phyloP scores from a whole-genome alignment of 1,284 basidiomycete genomes.

The Athelia psychrophila region DNA sequence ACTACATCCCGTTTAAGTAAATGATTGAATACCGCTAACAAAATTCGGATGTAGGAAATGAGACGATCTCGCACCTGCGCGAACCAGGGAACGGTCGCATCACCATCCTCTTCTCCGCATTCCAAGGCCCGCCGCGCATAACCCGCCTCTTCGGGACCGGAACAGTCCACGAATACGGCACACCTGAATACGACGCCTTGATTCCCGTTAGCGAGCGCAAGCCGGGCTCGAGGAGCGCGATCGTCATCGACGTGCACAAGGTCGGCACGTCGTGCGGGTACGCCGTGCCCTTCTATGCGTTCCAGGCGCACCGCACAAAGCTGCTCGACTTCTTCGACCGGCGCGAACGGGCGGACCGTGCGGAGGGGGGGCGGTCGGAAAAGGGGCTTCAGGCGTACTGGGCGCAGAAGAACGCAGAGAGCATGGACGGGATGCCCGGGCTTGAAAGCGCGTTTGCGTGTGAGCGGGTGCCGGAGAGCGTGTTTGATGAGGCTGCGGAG shows the following conservation, averaged over 20 bases:
- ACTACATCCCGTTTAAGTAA: no score
- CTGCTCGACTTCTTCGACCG: conserved; percentile 29
- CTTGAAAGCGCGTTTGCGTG: conserved; percentile 17
- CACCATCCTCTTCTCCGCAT: conserved; percentile 53
- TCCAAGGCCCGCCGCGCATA: conserved; percentile 53
- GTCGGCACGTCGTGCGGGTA: conserved; percentile 57
- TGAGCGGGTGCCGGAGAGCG: not conserved
- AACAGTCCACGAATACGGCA: conserved; percentile 49
- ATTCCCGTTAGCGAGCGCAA: conserved; percentile 40
- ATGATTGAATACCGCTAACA: no score
- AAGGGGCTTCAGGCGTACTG: conserved; percentile 44
- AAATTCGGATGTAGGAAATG: conserved; percentile 12
- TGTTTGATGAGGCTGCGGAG: conserved; percentile 3
- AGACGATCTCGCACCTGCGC: conserved; percentile 56
- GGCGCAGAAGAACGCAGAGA: conserved; percentile 38
- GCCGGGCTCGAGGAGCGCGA: conserved; percentile 50
- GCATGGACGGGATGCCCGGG: conserved; percentile 49
- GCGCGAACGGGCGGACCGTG: conserved; percentile 26
- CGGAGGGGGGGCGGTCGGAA: conserved; percentile 14
- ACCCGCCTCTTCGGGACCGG: conserved; percentile 50
- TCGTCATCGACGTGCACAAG: conserved; percentile 49
- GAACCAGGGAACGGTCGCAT: conserved; percentile 49
- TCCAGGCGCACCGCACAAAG: conserved; percentile 39
- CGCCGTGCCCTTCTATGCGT: conserved; percentile 48
- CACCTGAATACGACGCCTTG: conserved; percentile 43